Evolutionary conservation across 192 early-diverging fungal genomes (phyloP), one percentile per base, ranked within the genome.

Genomic region (Gryganskiella cystojenkinii): DNA sequence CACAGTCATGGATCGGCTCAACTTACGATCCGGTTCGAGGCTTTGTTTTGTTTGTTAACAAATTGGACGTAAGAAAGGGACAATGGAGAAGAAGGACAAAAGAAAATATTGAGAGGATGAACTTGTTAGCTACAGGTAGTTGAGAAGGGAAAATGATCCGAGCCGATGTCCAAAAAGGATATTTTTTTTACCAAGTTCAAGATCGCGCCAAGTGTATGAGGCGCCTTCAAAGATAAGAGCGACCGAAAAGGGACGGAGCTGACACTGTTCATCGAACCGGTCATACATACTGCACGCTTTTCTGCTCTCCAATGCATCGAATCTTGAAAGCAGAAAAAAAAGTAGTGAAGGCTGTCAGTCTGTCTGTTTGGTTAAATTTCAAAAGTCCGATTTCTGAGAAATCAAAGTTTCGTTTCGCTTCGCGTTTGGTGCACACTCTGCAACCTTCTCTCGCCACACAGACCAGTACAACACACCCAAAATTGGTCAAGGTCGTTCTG

Each of bases 151-250:
- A 25, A 46, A 43, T 33, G 63, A 55, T 64, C 50, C 52, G 63
- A 64, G 40, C 63, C 63, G 63, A 51, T 4, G 1, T 17, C 3
- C 28, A 45, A 19, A 19, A 46, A 33, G 9, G 10, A 14, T 17
- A 44, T 6, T 24, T 6, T 17, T 43, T 68, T 43, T 82, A 85
- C 83, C 73, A 42, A 81, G 60, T 64, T 86, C 82, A 47, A 86
- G 27, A 14, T 86, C 80, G 13, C 66, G 71, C 69, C 71, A 86
- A 3, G 85, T 86, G 34, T 84, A 84, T 3, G 71, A 64, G 19
- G 80, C 53, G 37, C 72, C 79, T 50, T 86, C 82, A 59, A 86
- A 86, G 19, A 72, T 24, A 2, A 86, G 19, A 17, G 76, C 61
- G 4, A 82, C 62, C 13, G 58, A 34, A 45, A 45, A 54, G 30